Conservation (phyloP, 1,284 basidiomycete genomes). For the Abortiporus biennis region DNA sequence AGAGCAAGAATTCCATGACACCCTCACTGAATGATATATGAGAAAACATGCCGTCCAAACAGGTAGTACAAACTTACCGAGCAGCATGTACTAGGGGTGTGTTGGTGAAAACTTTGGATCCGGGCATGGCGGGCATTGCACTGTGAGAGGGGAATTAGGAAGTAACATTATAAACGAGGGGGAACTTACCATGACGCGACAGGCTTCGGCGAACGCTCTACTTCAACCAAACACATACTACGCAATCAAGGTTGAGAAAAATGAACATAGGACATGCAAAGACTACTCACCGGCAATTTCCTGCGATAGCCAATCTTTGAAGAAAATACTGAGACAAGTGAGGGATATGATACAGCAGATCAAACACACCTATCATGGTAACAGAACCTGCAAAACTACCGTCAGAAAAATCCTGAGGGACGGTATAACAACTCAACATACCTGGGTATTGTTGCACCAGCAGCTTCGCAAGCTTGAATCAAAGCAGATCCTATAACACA, state of each 20-base stretch:
- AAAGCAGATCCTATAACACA: conserved; percentile 78
- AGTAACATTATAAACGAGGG: background rate
- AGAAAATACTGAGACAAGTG: background rate
- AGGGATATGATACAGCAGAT: no score
- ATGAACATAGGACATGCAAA: no score
- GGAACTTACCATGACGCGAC: conserved; percentile 71
- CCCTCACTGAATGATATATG: conserved; percentile 64
- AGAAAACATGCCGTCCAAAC: conserved; percentile 3
- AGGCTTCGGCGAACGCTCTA: conserved; percentile 92
- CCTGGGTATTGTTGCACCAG: conserved; percentile 74
- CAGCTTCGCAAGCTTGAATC: conserved; percentile 94
- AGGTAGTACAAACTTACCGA: conserved; percentile 44
- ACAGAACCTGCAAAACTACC: conserved; percentile 61
- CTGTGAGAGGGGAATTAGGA: conserved; percentile 34
- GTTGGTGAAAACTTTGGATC: conserved; percentile 94
- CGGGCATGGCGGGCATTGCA: conserved; percentile 98
- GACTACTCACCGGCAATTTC: conserved; percentile 88
- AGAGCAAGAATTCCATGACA: conserved; percentile 97
- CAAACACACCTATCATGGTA: conserved; percentile 78
- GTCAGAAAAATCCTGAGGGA: conserved; percentile 1
- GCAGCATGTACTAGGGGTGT: conserved; percentile 94
- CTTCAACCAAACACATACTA: conserved; percentile 97
- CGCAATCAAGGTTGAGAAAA: no score
- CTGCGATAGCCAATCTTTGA: conserved; percentile 80
- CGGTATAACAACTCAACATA: conserved; percentile 26